Base-by-base conservation (phyloP, 768 basidiomycete genomes). In the Albatrellus ellisii region DNA sequence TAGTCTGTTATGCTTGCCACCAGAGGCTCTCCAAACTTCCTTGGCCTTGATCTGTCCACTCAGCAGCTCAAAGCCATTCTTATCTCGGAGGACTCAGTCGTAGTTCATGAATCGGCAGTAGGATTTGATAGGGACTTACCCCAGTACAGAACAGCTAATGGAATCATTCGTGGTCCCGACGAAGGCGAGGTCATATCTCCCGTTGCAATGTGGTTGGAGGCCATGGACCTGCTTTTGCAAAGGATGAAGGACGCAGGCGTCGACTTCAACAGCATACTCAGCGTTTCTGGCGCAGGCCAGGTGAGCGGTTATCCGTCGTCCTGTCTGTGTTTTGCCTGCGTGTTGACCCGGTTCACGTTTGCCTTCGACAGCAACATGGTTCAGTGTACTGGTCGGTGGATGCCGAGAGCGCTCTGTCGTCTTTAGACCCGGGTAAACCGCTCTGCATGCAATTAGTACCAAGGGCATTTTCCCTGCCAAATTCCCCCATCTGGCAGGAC, bases 401-500 rank as follows among this genome's bases (percentile, higher is more conserved):
- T 9, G 78, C 77, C 0, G 68, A 72, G 41, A 28, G 46, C 4
- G 55, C 72, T 6, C 66, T 91, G 6, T 61, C 70, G 2, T 61
- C 60, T 2, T 66, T 88, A 42, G 67, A 79, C 55, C 50, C 76
- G 0, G 46, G 56, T 7, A 60, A 68, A 40, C 55, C 71, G 1
- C 62, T 89, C 7, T 62, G 63, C 8, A 66, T 70, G 2, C 84
- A 88, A 50, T 62, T 90, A 27, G 60, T 63, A 15, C 73, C 71
- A 0, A 56, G 53, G 6, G 85, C 85, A 2, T 88, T 90, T 57
- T 76, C 84, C 5, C 60, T 75, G 10, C 65, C 65, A 1, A 68
- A 68, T 47, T 72, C 80, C 3, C 86, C 87, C 8, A 90, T 90
- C 54, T 92, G 89, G 88, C 87, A 91, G 57, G 89, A 91, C 59